Percentiles rank a stretch among this genome's conserved stretches.
These are phyloP conservation scores for Micractinium sp. DNA, from an alignment of 139 green algal species.

Conservation along the genomic window DNA sequence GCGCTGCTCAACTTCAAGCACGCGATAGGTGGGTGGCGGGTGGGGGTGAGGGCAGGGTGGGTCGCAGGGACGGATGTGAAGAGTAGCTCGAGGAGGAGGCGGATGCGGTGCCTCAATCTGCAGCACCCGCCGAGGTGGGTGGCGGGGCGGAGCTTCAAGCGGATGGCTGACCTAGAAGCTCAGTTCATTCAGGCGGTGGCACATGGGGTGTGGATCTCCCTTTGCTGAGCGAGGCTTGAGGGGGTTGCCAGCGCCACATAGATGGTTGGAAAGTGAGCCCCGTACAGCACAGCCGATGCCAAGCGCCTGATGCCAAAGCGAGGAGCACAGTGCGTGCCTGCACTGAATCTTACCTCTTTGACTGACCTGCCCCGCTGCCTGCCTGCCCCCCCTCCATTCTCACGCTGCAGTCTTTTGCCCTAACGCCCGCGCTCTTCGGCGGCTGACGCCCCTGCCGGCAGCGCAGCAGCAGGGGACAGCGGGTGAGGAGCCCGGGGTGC, in stretches of 20 bases:
- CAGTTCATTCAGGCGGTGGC: too few relatives aligned
- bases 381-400: not conserved
- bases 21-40: not conserved
- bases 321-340: not conserved
- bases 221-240: too few relatives aligned
- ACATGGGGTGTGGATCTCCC: too few relatives aligned
- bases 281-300: too few relatives aligned
- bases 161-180: too few relatives aligned
- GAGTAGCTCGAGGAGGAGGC: not conserved
- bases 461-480: not conserved
- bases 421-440: conserved; percentile 13
- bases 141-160: too few relatives aligned
- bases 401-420: conserved; percentile 20
- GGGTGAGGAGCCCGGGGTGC: not conserved
- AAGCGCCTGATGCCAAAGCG: not conserved
- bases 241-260: not conserved
- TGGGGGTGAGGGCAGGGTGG: not conserved
- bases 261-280: not conserved
- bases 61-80: too few relatives aligned
- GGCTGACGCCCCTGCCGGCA: conserved; percentile 10
- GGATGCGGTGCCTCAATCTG: not conserved
- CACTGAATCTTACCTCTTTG: not conserved
- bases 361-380: not conserved
- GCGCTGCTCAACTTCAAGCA: conserved; percentile 18
- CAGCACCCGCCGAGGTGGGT: not conserved